Evolutionary conservation across 148 eudicot species (phyloP).

Genomic region (Nyssa sinensis): DNA sequence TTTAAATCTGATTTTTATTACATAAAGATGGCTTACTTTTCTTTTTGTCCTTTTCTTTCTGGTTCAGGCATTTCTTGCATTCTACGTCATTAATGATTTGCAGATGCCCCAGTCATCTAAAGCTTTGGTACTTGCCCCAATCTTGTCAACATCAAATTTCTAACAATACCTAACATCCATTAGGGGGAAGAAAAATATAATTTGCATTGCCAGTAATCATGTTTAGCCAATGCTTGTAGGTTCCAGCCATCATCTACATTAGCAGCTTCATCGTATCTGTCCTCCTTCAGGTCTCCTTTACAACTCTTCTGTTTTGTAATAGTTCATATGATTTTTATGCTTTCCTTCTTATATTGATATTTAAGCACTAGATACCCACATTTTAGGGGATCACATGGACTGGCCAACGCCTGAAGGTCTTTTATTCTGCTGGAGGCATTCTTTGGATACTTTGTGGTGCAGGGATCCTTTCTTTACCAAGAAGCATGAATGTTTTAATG

Average conservation of each 20-base stretch:
- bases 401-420: slow-evolving; percentile 57
- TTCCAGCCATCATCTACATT: slow-evolving; percentile 89
- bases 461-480: slow-evolving; percentile 63
- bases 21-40: not conserved
- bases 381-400: slow-evolving; percentile 80
- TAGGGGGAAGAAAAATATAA: not conserved
- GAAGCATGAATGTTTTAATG: slow-evolving; percentile 49
- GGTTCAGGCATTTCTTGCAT: slow-evolving; percentile 82
- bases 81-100: slow-evolving; percentile 88
- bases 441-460: slow-evolving; percentile 87
- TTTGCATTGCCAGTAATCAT: not conserved
- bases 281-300: slow-evolving; percentile 66
- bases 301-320: not conserved
- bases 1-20: not conserved
- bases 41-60: no score
- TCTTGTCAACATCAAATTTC: not conserved
- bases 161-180: not conserved
- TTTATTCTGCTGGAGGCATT: slow-evolving; percentile 70
- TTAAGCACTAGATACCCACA: not conserved
- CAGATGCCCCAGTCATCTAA: slow-evolving; percentile 87
- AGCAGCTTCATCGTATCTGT: slow-evolving; percentile 84
- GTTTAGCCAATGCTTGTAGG: slow-evolving; percentile 34
- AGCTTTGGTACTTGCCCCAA: slow-evolving; percentile 65
- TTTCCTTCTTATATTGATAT: slow-evolving; percentile 1
- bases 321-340: not conserved